Percentiles rank a stretch among this genome's conserved stretches.
Conservation (phyloP, 2,329 filamentous ascomycete species). For the Fusarium verrucosum region DNA sequence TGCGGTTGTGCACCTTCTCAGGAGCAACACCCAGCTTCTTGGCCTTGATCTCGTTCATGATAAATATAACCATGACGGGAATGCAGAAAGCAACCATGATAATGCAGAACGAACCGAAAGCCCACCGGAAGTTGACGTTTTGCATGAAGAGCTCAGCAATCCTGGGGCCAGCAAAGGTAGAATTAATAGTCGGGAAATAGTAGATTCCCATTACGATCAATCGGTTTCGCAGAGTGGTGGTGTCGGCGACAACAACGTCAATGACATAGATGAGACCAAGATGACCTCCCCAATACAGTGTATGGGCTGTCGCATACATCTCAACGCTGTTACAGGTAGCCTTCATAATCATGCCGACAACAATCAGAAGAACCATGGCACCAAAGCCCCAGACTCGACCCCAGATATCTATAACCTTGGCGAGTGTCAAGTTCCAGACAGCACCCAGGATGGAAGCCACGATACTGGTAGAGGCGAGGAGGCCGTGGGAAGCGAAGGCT, state of each 20-base stretch:
- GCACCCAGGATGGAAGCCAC: conserved; percentile 49
- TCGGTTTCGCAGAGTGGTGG: conserved; percentile 54
- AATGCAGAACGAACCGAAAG: conserved; percentile 70
- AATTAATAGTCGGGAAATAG: conserved; percentile 55
- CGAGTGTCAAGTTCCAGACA: conserved; percentile 3
- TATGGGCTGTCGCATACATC: conserved; percentile 68
- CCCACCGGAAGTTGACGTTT: conserved; percentile 54
- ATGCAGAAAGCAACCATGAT: conserved; percentile 63
- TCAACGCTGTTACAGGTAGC: conserved; percentile 65
- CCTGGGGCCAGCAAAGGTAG: conserved; percentile 56
- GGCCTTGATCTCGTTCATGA: conserved; percentile 45
- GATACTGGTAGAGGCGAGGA: conserved; percentile 62
- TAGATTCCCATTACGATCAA: conserved; percentile 55
- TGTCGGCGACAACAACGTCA: conserved; percentile 56
- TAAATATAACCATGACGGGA: conserved; percentile 50
- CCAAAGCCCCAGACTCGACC: conserved; percentile 14
- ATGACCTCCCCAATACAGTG: conserved; percentile 70
- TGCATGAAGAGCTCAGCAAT: conserved; percentile 53
- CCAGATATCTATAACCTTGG: conserved; percentile 20
- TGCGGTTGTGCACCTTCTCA: conserved; percentile 5
- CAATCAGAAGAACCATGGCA: conserved; percentile 47
- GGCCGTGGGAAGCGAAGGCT: conserved; percentile 61
- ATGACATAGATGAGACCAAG: conserved; percentile 53
- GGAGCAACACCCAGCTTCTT: conserved; percentile 6
- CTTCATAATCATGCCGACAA: conserved; percentile 69